Conservation (phyloP, 345 rosid genomes). For the Corchorus capsularis region DNA sequence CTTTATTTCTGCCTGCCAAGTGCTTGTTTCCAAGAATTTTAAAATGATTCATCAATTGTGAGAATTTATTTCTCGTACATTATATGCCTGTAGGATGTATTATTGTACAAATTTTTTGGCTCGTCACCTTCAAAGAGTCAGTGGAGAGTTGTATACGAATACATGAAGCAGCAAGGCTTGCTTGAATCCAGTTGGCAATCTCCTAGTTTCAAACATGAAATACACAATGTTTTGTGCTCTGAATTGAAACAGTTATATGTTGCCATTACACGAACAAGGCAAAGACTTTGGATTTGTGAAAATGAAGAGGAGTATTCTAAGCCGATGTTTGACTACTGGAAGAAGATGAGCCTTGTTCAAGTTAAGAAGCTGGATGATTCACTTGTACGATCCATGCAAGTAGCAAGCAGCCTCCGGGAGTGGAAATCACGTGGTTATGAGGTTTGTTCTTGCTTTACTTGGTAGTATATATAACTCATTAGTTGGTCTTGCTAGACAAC, state of each 20-base stretch:
- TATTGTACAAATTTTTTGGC: conserved; percentile 54
- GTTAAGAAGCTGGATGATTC: conserved; percentile 36
- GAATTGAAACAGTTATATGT: conserved; percentile 57
- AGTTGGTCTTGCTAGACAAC: no score
- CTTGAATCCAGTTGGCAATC: conserved; percentile 27
- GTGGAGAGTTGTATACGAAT: conserved; percentile 56
- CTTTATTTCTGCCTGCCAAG: neutral
- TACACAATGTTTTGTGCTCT: conserved; percentile 46
- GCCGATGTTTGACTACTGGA: conserved; percentile 49
- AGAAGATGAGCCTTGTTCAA: conserved; percentile 35
- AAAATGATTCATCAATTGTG: conserved; percentile 3
- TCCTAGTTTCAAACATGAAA: conserved; percentile 36
- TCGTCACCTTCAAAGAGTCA: conserved; percentile 42
- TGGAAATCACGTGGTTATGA: conserved; percentile 49
- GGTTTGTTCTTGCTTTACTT: conserved; percentile 28
- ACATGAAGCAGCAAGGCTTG: conserved; percentile 36
- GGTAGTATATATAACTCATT: neutral
- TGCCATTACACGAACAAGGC: conserved; percentile 56
- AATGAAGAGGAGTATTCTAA: conserved; percentile 33
- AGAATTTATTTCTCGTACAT: neutral
- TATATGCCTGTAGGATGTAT: conserved; percentile 40
- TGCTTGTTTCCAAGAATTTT: neutral
- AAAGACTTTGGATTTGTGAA: conserved; percentile 61
- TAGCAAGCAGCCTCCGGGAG: conserved; percentile 45
- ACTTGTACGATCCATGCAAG: conserved; percentile 45